These are phyloP conservation scores for Pisolithus albus DNA, from an alignment of 768 basidiomycete genomes.

Conservation along the genomic window DNA sequence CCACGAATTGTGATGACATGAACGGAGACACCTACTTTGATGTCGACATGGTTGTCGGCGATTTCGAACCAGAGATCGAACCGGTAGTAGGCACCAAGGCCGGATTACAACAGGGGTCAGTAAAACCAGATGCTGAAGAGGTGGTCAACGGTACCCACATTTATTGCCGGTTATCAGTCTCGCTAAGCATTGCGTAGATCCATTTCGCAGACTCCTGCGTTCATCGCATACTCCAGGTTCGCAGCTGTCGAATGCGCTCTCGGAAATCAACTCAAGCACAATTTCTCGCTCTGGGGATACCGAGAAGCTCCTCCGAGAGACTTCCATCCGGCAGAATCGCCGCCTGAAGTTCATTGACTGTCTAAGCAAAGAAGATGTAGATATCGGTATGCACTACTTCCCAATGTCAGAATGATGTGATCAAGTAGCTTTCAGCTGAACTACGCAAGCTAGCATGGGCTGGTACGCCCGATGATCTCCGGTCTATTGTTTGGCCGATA, in stretches of 20 bases:
- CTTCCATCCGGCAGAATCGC: conserved; percentile 71
- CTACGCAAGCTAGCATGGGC: conserved; percentile 92
- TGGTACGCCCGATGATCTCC: conserved; percentile 80
- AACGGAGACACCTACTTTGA: conserved; percentile 60
- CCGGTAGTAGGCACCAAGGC: conserved; percentile 30
- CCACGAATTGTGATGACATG: conserved; percentile 12
- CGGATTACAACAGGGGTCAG: conserved; percentile 39
- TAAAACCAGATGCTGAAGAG: conserved; percentile 66
- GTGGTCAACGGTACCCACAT: conserved; percentile 62
- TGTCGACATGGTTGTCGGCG: conserved; percentile 70
- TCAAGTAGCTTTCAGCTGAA: conserved; percentile 44
- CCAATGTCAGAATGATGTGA: background rate
- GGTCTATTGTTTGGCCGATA: conserved; percentile 91
- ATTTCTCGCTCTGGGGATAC: conserved; percentile 27
- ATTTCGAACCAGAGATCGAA: conserved; percentile 56
- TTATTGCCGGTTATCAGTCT: conserved; percentile 11
- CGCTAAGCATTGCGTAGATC: conserved; percentile 43
- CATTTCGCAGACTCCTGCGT: conserved; percentile 47
- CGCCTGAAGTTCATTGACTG: conserved; percentile 79
- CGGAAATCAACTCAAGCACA: conserved; percentile 6
- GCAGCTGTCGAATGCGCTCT: conserved; percentile 4
- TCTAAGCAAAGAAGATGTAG: conserved; percentile 67
- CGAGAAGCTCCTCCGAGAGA: conserved; percentile 63
- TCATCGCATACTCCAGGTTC: conserved; percentile 18
- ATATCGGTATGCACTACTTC: conserved; percentile 54